A percentile compares a stretch with the other conserved stretches of the same genome.
Conservation (phyloP, 208 protist species). For the Trichomonas vaginalis region DNA sequence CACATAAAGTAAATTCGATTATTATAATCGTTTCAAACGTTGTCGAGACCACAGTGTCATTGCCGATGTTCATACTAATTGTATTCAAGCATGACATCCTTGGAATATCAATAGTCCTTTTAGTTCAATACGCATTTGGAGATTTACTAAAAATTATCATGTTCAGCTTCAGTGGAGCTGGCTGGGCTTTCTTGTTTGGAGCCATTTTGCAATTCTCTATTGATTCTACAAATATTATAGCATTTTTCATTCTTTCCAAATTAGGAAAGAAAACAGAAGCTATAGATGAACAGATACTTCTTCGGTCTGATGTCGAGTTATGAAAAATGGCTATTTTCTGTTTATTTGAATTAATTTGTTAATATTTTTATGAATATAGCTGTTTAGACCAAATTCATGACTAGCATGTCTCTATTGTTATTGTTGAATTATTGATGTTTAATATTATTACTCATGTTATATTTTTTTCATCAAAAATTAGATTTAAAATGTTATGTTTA, state of each 20-base stretch:
- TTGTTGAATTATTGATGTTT: no score
- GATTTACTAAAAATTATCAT: not conserved
- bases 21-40: not conserved
- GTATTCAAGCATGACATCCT: not conserved
- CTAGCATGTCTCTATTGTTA: no score
- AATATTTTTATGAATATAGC: no score
- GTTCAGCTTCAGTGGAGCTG: not conserved
- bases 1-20: not conserved
- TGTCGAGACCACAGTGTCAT: not conserved
- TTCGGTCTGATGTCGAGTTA: no score
- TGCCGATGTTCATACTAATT: not conserved
- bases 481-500: no score
- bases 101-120: not conserved
- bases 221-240: not conserved
- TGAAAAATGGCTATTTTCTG: no score
- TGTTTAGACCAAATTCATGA: no score
- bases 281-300: not conserved
- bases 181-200: not conserved
- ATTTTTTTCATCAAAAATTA: no score
- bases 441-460: no score
- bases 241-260: not conserved
- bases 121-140: not conserved
- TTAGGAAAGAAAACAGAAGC: not conserved
- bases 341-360: no score
- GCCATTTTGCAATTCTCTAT: not conserved